phyloP scores from a whole-genome alignment of 306 rosid genomes.

The Castanea sativa region DNA sequence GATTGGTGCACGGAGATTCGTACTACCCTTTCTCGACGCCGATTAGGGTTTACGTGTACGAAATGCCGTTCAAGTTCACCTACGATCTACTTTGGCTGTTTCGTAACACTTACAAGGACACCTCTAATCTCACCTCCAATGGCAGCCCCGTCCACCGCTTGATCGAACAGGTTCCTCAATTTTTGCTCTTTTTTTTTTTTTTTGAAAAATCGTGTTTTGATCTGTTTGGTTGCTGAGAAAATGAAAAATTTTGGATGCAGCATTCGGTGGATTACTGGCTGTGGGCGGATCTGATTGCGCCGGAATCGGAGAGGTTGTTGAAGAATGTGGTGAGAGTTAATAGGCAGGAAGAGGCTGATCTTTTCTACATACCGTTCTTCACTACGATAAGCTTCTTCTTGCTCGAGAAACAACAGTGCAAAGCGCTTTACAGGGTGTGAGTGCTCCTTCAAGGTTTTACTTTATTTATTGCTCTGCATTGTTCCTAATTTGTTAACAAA shows the following conservation, averaged over 20 bases:
- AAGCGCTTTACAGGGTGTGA: conserved; percentile 99
- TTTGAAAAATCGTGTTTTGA: background rate
- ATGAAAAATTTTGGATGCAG: conserved; percentile 33
- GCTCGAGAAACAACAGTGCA: conserved; percentile 91
- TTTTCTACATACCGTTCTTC: conserved; percentile 92
- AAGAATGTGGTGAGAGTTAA: conserved; percentile 72
- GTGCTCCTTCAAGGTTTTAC: conserved; percentile 56
- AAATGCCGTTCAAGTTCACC: conserved; percentile 84
- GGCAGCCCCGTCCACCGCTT: conserved; percentile 98
- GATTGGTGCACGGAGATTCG: conserved; percentile 45
- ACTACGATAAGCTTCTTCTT: conserved; percentile 94
- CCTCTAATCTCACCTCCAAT: conserved; percentile 87
- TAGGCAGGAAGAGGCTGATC: conserved; percentile 81
- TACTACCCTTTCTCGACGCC: conserved; percentile 48
- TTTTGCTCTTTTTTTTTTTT: background rate
- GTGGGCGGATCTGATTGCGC: conserved; percentile 89
- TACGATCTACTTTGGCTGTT: conserved; percentile 76
- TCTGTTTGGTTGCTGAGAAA: background rate
- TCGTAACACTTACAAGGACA: conserved; percentile 49
- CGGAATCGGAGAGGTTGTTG: conserved; percentile 64
- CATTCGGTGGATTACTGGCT: conserved; percentile 95
- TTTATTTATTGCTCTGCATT: background rate
- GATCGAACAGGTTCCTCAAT: conserved; percentile 62
- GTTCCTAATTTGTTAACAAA: too few relatives aligned
- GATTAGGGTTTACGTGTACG: conserved; percentile 76